Percentiles rank a stretch among this genome's conserved stretches.
Conservation (phyloP, 2,329 filamentous ascomycete species). For the Botrytis galanthina region DNA sequence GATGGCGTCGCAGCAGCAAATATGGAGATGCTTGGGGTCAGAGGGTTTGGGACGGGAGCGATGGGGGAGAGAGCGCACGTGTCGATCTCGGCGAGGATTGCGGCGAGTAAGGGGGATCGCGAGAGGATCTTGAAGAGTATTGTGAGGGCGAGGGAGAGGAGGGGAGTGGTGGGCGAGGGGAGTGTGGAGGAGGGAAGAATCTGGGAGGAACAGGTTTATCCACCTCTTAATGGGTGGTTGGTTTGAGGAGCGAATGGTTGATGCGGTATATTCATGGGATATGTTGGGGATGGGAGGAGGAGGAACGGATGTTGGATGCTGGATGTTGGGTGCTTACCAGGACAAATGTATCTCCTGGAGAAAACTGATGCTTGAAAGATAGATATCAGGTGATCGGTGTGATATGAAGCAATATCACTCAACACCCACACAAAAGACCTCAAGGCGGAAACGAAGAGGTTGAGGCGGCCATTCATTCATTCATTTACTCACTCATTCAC, state of each 20-base stretch:
- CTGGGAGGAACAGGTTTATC: conserved; percentile 12
- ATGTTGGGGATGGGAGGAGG: background rate
- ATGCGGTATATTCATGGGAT: background rate
- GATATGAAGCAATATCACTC: background rate
- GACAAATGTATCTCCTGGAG: background rate
- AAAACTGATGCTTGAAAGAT: background rate
- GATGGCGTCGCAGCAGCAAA: background rate
- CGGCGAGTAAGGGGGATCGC: conserved; percentile 1
- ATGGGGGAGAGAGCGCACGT: background rate
- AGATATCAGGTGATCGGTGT: background rate
- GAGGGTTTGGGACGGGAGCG: background rate
- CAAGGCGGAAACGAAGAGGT: background rate
- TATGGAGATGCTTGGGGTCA: background rate
- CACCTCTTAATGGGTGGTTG: background rate
- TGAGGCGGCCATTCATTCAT: background rate
- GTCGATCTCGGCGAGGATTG: conserved; percentile 1
- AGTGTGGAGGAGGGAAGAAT: background rate
- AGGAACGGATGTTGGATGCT: background rate
- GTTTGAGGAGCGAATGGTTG: background rate
- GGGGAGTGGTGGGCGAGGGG: background rate
- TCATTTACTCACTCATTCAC: background rate
- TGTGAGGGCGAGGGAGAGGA: background rate
- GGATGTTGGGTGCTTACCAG: background rate
- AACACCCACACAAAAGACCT: background rate
- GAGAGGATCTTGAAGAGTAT: conserved; percentile 11